These are phyloP conservation scores for Colletotrichum camelliae DNA, from an alignment of 2,329 filamentous ascomycete species.

Conservation along the genomic window DNA sequence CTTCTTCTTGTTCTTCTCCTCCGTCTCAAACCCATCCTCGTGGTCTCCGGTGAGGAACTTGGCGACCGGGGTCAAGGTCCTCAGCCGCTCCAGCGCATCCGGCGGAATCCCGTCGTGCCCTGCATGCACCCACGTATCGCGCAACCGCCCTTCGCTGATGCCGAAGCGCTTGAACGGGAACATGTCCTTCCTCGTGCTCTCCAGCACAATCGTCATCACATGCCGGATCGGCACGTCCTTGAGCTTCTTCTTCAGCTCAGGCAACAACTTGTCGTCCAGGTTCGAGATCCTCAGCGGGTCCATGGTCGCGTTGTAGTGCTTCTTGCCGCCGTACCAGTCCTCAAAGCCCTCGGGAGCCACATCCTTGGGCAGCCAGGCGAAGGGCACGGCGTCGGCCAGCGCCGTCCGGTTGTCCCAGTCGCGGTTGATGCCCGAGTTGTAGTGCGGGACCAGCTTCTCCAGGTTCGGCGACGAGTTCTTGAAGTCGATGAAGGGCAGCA, in stretches of 20 bases:
- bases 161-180: slow-evolving; percentile 38
- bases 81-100: slow-evolving; percentile 28
- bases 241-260: slow-evolving; percentile 19
- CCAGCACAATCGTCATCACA: slow-evolving; percentile 38
- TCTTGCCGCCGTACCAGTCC: slow-evolving; percentile 29
- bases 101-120: slow-evolving; percentile 29
- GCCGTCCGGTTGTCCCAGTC: slow-evolving; percentile 34
- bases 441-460: slow-evolving; percentile 25
- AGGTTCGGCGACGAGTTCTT: slow-evolving; percentile 30
- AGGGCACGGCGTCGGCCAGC: slow-evolving; percentile 23
- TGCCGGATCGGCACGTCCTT: slow-evolving; percentile 34
- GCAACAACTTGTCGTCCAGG: slow-evolving; percentile 29
- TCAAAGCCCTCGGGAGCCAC: slow-evolving; percentile 22
- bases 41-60: slow-evolving; percentile 7
- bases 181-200: slow-evolving; percentile 39
- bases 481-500: slow-evolving; percentile 39
- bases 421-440: slow-evolving; percentile 26
- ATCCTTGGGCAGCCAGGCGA: slow-evolving; percentile 32
- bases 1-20: neutral
- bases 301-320: slow-evolving; percentile 33
- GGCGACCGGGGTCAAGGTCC: slow-evolving; percentile 25
- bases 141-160: slow-evolving; percentile 29
- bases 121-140: slow-evolving; percentile 15
- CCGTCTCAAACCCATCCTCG: slow-evolving; percentile 2
- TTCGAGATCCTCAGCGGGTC: slow-evolving; percentile 39